Conservation (phyloP, 192 early-diverging fungal species). For the Coemansia sp. region DNA sequence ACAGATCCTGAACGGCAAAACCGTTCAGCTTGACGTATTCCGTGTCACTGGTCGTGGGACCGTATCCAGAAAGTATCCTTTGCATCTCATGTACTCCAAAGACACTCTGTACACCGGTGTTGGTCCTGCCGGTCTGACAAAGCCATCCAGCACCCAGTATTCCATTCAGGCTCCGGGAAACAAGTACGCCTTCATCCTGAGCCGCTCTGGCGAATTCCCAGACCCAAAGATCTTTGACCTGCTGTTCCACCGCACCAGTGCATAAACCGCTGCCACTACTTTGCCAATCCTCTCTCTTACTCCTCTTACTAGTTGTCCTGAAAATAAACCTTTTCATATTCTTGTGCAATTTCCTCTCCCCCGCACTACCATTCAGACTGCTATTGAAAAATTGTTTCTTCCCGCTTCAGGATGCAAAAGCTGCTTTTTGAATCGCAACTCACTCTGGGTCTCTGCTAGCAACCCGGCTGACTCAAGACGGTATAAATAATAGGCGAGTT, state of each 20-base stretch:
- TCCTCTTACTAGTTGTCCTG: neutral
- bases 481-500: slow-evolving; percentile 82
- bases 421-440: slow-evolving; percentile 60
- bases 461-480: slow-evolving; percentile 15
- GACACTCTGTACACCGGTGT: slow-evolving; percentile 37
- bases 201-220: slow-evolving; percentile 33
- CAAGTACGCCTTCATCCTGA: slow-evolving; percentile 39
- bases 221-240: slow-evolving; percentile 33
- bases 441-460: neutral
- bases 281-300: neutral
- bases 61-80: slow-evolving; percentile 12
- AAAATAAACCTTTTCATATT: neutral
- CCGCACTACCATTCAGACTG: slow-evolving; percentile 24
- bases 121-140: slow-evolving; percentile 30
- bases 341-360: neutral
- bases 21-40: slow-evolving; percentile 42
- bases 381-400: slow-evolving; percentile 77
- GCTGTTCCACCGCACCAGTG: slow-evolving; percentile 28
- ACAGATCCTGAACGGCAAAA: slow-evolving; percentile 23
- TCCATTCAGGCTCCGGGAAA: slow-evolving; percentile 26
- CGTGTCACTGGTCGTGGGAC: slow-evolving; percentile 29
- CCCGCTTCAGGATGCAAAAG: slow-evolving; percentile 63
- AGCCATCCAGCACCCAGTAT: slow-evolving; percentile 31
- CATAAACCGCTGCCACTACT: neutral
- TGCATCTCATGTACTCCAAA: slow-evolving; percentile 25